These are phyloP conservation scores for Trichoderma sp. DNA, from an alignment of 2,329 filamentous ascomycete species.

Conservation along the genomic window DNA sequence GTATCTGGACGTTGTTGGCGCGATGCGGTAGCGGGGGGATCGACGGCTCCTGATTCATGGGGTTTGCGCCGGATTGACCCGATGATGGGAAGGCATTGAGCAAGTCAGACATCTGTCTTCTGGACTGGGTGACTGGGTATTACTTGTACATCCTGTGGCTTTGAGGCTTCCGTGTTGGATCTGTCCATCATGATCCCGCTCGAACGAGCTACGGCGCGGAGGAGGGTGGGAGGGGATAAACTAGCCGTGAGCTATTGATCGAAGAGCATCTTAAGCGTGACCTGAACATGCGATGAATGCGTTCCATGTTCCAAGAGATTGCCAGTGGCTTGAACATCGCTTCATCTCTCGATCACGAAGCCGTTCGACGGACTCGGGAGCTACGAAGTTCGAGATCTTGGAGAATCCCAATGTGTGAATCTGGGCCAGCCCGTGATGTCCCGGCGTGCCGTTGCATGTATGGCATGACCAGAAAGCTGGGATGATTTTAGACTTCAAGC, in stretches of 20 bases:
- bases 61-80: conserved; percentile 23
- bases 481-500: conserved; percentile 17
- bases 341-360: not conserved
- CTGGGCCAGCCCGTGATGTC: not conserved
- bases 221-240: not conserved
- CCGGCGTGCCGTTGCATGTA: not conserved
- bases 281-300: conserved; percentile 3
- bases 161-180: not conserved
- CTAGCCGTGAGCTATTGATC: conserved; percentile 5
- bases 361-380: not conserved
- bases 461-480: not conserved
- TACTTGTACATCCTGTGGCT: not conserved
- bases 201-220: not conserved
- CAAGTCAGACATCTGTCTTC: not conserved
- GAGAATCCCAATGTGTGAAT: no score
- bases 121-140: not conserved
- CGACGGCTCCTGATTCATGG: conserved; percentile 3
- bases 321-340: not conserved
- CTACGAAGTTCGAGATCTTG: not conserved
- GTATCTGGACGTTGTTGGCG: no score
- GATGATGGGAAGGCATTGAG: not conserved
- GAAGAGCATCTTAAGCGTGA: conserved; percentile 9
- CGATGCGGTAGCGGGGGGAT: conserved; percentile 15
- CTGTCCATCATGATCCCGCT: not conserved
- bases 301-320: not conserved